A percentile compares a stretch with the other conserved stretches of the same genome.
Conservation (phyloP, 768 basidiomycete genomes). For the Tephrocybe sp. region DNA sequence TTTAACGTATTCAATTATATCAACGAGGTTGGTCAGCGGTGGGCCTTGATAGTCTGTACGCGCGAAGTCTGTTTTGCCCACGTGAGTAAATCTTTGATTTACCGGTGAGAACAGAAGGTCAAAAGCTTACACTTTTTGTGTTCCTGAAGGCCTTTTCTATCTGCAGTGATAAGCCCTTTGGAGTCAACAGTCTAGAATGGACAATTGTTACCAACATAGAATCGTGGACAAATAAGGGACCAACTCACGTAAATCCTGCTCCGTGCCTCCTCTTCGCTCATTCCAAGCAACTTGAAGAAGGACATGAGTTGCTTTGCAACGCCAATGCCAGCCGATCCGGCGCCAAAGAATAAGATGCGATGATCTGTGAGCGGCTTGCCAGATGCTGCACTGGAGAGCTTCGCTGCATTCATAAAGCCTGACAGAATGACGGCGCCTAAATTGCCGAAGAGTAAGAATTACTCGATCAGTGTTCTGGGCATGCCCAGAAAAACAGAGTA, state of each 20-base stretch:
- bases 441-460: background rate
- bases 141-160: constrained; percentile 62
- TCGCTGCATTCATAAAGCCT: constrained; percentile 73
- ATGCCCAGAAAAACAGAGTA: background rate
- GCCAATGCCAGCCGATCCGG: constrained; percentile 86
- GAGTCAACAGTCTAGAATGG: constrained; percentile 64
- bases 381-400: constrained; percentile 52
- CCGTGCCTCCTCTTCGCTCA: constrained; percentile 65
- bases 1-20: constrained; percentile 69
- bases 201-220: constrained; percentile 1
- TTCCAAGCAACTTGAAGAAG: constrained; percentile 73
- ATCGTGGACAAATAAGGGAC: background rate
- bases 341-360: constrained; percentile 87
- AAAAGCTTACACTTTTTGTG: constrained; percentile 65
- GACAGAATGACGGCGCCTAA: constrained; percentile 69
- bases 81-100: constrained; percentile 29
- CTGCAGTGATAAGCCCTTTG: constrained; percentile 70
- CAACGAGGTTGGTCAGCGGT: constrained; percentile 54
- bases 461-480: constrained; percentile 10
- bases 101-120: background rate
- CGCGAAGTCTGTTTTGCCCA: constrained; percentile 58
- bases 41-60: constrained; percentile 68
- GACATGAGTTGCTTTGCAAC: constrained; percentile 82
- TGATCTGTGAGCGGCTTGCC: constrained; percentile 64
- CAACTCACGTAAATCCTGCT: constrained; percentile 59